Base-by-base conservation (phyloP, 495 filamentous ascomycete genomes). In the Cercophora samala region DNA sequence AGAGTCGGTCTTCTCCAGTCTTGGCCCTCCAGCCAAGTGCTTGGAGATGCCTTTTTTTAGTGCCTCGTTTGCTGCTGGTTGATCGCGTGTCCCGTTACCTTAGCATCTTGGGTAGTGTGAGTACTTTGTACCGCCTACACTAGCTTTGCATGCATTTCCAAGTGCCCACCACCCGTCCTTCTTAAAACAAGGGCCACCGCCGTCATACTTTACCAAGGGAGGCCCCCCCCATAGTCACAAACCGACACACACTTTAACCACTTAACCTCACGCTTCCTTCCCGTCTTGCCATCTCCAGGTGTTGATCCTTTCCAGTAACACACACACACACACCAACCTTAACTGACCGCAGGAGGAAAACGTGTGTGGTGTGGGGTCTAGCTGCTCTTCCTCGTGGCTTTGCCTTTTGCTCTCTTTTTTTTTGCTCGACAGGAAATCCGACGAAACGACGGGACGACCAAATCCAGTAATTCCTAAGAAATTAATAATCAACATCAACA, bases 401-500 rank as follows among this genome's bases (percentile, higher is more conserved):
- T 21, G 4, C 37, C 8, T 23, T 23, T 56, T 56, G 21, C 53
- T 56, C 52, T 23, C n/a, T 56, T 56, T 23, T 56, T 19, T 21
- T 23, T 18, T 23, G 53, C 53, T 56, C 53, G 53, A 56, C 53
- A 23, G 8, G 26, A 29, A 29, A 29, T 21, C 22, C 53, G 53
- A 23, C 53, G 53, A 56, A 56, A 56, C 53, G 53, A 56, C 15
- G 4, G 26, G 26, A 29, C 26, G 26, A 29, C 26, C 53, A 0
- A 46, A 46, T 56, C 6, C 53, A 23, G 53, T 56, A 56, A 23
- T 23, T 56, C 53, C n/a, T 21, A 56, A n/a, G n/a, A 56, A 56
- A 56, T 56, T 56, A 56, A 56, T 56, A 56, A 19, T 9, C 22
- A 23, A 5, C n/a, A 56, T 19, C 53, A 23, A 56, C 53, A 56